These are phyloP conservation scores for Sarcodon aspratus DNA, from an alignment of 768 basidiomycete genomes.

Conservation along the genomic window DNA sequence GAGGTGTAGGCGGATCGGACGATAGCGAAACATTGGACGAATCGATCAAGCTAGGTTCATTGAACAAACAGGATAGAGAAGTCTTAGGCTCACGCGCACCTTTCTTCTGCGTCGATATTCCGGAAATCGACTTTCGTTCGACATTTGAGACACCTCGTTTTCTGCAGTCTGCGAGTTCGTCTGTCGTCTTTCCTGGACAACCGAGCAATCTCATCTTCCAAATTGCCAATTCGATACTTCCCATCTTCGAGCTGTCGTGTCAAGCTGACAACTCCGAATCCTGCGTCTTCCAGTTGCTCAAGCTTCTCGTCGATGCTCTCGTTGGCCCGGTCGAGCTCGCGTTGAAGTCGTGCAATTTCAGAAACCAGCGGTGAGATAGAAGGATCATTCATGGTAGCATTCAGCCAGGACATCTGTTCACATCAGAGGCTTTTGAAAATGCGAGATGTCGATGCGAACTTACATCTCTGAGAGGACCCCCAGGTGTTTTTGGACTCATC, in stretches of 20 bases:
- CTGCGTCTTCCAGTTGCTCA: slow-evolving; percentile 74
- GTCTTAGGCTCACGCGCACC: slow-evolving; percentile 25
- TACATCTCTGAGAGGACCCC: slow-evolving; percentile 69
- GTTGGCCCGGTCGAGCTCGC: slow-evolving; percentile 70
- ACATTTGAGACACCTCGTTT: slow-evolving; percentile 61
- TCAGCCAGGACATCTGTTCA: slow-evolving; percentile 60
- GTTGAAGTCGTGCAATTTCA: slow-evolving; percentile 64
- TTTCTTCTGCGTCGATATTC: slow-evolving; percentile 42
- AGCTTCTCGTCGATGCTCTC: slow-evolving; percentile 83
- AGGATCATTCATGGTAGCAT: slow-evolving; percentile 45
- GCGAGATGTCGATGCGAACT: slow-evolving; percentile 13
- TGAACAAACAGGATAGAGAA: not conserved
- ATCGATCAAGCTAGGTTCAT: slow-evolving; percentile 36
- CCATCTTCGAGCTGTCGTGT: slow-evolving; percentile 67
- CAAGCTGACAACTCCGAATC: slow-evolving; percentile 60
- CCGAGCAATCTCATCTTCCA: slow-evolving; percentile 63
- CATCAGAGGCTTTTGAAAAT: not conserved
- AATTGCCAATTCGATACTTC: slow-evolving; percentile 34
- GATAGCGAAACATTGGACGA: slow-evolving; percentile 33
- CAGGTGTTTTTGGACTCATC: slow-evolving; percentile 65
- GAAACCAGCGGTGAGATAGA: slow-evolving; percentile 50
- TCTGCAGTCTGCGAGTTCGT: slow-evolving; percentile 45
- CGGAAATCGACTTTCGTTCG: slow-evolving; percentile 46
- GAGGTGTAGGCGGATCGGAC: slow-evolving; percentile 55
- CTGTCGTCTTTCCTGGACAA: slow-evolving; percentile 61